Conservation (phyloP, 805 yeast genomes). For the Ogataea degrootiae region DNA sequence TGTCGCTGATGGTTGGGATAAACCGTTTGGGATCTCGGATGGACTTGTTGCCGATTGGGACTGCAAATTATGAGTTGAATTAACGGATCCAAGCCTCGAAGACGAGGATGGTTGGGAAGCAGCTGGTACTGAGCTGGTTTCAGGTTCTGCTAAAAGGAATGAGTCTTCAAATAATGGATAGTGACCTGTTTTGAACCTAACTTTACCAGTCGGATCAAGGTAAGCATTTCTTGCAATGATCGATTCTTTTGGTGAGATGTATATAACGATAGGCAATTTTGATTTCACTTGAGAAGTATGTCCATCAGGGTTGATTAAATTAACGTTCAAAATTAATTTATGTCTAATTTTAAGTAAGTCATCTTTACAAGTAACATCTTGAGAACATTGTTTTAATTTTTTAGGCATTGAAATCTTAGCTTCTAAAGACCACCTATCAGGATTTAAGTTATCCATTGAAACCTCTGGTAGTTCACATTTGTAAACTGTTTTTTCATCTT, state of each 20-base stretch:
- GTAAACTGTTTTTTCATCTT: conserved; percentile 27
- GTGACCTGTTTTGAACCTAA: conserved; percentile 20
- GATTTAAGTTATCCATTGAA: conserved; percentile 28
- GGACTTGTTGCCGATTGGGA: background rate
- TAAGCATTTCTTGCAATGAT: conserved; percentile 23
- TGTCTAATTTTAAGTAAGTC: conserved; percentile 42
- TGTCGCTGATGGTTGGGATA: conserved; percentile 1
- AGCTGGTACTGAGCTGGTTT: no score
- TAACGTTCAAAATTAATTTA: conserved; percentile 39
- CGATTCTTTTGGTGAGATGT: conserved; percentile 34
- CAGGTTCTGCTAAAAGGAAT: background rate
- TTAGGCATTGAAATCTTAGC: conserved; percentile 38
- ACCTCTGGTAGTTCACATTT: conserved; percentile 35
- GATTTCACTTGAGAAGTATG: conserved; percentile 49
- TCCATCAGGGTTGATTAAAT: conserved; percentile 43
- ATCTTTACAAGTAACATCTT: conserved; percentile 37
- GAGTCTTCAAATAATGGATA: conserved; percentile 1
- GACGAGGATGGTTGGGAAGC: no score
- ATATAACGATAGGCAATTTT: conserved; percentile 42
- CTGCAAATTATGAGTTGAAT: no score
- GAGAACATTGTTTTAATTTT: conserved; percentile 37
- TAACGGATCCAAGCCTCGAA: no score
- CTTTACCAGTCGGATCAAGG: conserved; percentile 21
- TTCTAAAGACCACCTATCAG: conserved; percentile 43
- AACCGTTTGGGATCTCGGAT: background rate